Evolutionary conservation across 345 rosid genomes (phyloP), one percentile per base, ranked within the genome.

Genomic region (Lenwebbia sp.): DNA sequence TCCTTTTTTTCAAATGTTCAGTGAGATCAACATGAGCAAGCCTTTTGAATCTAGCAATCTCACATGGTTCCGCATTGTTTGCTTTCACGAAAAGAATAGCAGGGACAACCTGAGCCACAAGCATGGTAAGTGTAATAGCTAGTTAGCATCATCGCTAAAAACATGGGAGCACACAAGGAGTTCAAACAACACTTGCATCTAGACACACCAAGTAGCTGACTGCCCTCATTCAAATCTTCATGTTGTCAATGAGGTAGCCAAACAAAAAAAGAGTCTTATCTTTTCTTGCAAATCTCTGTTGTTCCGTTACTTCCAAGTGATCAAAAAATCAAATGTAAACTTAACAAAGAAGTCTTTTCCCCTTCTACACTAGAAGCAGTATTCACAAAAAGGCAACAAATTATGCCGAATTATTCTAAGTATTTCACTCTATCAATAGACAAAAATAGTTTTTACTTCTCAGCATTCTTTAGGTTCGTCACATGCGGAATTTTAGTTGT

Each of bases 31-130:
- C 91, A 87, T 83, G 81, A 82, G 98, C 99, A 89, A 94, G 95
- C 92, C 91, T 92, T 88, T 88, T 90, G 88, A 96, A 95, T 90
- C 98, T 93, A 50, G 92, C 90, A 90, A 86, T 89, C 94, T 96
- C 99, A 85, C 91, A 92, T 30, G 87, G 83, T 92, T 96, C 99
- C 33, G 95, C 95, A 89, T 94, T 96, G 91, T 94, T 97, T 88
- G 99, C 99, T 89, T 97, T 96, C 87, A 97, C 97, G 85, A 95
- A 95, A 76, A 97, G 86, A 90, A 96, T 92, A 13, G 99, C 96
- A 70, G 99, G 98, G 76, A 97, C 92, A 82, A 96, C 96, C 99
- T 97, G 86, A 49, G 47, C 47, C 81, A 70, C 47, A 70, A 70
- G 26, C 81, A 9, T 37, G 41, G 57, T 54, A 25, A n/a, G 26